Evolutionary conservation across 306 rosid species (phyloP).

Genomic region (Erythrophleum fordii): DNA sequence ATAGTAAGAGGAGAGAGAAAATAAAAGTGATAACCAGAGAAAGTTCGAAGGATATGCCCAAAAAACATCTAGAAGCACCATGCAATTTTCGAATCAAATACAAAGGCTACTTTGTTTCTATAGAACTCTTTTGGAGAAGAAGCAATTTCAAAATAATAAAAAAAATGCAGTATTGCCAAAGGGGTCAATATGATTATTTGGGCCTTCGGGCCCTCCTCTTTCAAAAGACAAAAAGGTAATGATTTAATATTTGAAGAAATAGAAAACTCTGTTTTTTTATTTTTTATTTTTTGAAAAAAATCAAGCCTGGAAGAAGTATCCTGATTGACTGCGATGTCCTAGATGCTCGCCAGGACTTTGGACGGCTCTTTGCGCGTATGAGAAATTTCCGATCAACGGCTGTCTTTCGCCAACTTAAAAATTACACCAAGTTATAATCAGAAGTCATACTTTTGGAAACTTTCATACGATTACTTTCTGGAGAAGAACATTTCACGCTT

Average conservation of each 20-base stretch:
- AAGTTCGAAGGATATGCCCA: no score
- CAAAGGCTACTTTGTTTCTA: no score
- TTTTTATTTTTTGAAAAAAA: no score
- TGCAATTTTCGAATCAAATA: no score
- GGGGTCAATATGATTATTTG: neutral
- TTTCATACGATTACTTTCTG: neutral
- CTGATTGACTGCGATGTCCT: conserved; percentile 23
- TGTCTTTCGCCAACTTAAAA: neutral
- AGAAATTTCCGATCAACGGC: conserved; percentile 30
- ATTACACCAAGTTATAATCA: neutral
- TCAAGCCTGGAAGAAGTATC: no score
- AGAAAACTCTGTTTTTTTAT: no score
- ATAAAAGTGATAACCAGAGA: no score
- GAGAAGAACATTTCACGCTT: conserved; percentile 31
- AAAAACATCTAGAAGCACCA: no score
- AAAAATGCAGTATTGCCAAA: no score
- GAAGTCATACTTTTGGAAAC: neutral
- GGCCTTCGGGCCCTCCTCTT: neutral
- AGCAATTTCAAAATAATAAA: neutral
- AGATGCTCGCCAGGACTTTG: conserved; percentile 12
- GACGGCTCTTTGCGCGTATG: conserved; percentile 43
- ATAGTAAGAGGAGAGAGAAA: no score
- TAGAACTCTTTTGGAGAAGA: neutral
- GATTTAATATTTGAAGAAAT: neutral
- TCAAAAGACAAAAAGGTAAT: neutral